A percentile compares a stretch with the other conserved stretches of the same genome.
Conservation (phyloP, 177 flowering plant species). For the Tripterygium wilfordii region DNA sequence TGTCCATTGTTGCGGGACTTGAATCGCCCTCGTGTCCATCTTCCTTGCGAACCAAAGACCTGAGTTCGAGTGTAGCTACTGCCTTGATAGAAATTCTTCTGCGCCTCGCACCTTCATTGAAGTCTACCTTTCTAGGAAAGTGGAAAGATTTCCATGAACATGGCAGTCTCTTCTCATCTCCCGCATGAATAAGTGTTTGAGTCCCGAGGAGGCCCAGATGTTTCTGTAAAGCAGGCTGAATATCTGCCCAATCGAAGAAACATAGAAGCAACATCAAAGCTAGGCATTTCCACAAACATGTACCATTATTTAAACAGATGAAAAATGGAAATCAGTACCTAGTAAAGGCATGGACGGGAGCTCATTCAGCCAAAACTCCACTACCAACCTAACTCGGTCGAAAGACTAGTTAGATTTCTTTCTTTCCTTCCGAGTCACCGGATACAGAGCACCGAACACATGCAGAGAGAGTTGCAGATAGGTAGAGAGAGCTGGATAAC, state of each 20-base stretch:
- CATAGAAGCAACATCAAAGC: no score
- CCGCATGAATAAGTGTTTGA: conserved; percentile 19
- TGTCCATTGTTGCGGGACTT: conserved; percentile 6
- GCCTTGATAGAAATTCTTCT: conserved; percentile 42
- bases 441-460: no score
- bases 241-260: no score
- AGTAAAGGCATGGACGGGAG: conserved; percentile 35
- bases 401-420: no score
- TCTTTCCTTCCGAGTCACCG: no score
- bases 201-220: conserved; percentile 30
- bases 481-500: no score
- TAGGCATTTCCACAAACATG: no score
- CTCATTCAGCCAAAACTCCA: conserved; percentile 34
- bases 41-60: conserved; percentile 17
- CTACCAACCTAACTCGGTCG: no score
- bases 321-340: conserved; percentile 20
- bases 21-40: conserved; percentile 24
- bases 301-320: no score
- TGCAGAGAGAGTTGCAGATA: no score
- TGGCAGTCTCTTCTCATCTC: conserved; percentile 29
- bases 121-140: conserved; percentile 23
- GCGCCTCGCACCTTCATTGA: conserved; percentile 11
- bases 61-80: conserved; percentile 59
- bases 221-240: conserved; percentile 45
- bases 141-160: conserved; percentile 30